These are phyloP conservation scores for Wickerhamiella allomyrinae DNA, from an alignment of 805 yeast genomes.

Conservation along the genomic window DNA sequence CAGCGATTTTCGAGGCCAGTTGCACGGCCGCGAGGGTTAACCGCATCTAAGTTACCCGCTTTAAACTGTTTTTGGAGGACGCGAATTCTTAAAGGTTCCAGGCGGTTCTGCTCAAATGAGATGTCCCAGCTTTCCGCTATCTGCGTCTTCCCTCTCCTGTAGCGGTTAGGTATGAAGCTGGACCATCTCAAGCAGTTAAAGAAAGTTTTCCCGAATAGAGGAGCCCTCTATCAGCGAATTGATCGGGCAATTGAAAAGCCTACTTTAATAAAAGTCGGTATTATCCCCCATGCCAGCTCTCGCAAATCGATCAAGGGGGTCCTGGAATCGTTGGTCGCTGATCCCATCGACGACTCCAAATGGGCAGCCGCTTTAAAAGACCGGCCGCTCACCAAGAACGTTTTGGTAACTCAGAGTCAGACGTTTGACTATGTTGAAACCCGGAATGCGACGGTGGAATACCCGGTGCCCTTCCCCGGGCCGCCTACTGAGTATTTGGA, in stretches of 20 bases:
- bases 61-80: no score
- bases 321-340: constrained; percentile 22
- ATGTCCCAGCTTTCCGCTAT: no score
- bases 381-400: constrained; percentile 23
- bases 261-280: constrained; percentile 18
- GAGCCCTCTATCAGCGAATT: constrained; percentile 20
- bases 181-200: constrained; percentile 13
- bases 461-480: constrained; percentile 16
- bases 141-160: no score
- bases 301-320: constrained; percentile 17
- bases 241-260: constrained; percentile 12
- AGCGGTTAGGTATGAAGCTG: not conserved
- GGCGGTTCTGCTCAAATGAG: no score
- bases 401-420: constrained; percentile 19
- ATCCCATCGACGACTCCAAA: constrained; percentile 23
- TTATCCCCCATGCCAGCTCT: constrained; percentile 18
- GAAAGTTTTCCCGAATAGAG: constrained; percentile 17
- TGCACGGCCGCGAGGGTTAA: constrained; percentile 2
- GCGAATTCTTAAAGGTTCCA: no score
- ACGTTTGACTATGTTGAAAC: constrained; percentile 21
- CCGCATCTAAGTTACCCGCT: not conserved
- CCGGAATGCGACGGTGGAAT: constrained; percentile 23
- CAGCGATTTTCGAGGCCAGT: constrained; percentile 1
- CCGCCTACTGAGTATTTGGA: constrained; percentile 21
- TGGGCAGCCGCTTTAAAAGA: constrained; percentile 21